Evolutionary conservation across 1,284 basidiomycete genomes (phyloP).

Genomic region (Boletellus deceptivus): DNA sequence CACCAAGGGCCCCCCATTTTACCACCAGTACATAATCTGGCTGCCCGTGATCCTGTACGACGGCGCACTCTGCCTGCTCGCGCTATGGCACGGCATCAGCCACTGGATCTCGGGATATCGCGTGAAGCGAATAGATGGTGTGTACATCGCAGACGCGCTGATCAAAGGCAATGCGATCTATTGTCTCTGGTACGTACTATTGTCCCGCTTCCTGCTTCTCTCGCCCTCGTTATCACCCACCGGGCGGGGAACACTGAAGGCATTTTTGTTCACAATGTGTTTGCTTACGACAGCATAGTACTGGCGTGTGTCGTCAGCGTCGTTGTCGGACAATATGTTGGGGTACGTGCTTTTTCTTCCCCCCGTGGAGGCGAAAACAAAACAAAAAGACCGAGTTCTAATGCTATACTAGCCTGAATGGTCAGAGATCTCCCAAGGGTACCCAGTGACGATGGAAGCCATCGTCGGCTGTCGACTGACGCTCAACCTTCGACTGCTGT

Average conservation of each 20-base stretch:
- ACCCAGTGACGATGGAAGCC: constrained; percentile 5
- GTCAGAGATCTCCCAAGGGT: constrained; percentile 3
- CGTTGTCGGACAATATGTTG: constrained; percentile 1
- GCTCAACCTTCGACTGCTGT: constrained; percentile 4
- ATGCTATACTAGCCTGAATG: background rate
- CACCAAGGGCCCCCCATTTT: constrained; percentile 6
- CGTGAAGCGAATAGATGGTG: background rate
- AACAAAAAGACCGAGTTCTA: too few relatives aligned
- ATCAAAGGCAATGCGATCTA: constrained; percentile 18
- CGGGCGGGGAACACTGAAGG: too few relatives aligned
- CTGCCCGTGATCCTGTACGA: constrained; percentile 17
- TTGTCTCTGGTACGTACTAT: constrained; percentile 19
- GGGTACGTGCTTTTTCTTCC: background rate
- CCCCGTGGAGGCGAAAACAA: background rate
- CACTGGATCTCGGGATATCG: constrained; percentile 6
- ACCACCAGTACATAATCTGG: constrained; percentile 13
- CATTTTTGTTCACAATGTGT: background rate
- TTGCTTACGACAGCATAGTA: constrained; percentile 1
- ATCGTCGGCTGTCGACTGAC: constrained; percentile 6
- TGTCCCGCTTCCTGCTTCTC: background rate
- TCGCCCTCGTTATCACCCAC: too few relatives aligned
- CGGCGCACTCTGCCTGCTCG: constrained; percentile 14
- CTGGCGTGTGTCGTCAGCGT: constrained; percentile 1
- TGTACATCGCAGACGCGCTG: constrained; percentile 7
- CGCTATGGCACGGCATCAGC: constrained; percentile 11